Conservation (phyloP, 148 eudicot species). For the Nepenthes mirabilis region DNA sequence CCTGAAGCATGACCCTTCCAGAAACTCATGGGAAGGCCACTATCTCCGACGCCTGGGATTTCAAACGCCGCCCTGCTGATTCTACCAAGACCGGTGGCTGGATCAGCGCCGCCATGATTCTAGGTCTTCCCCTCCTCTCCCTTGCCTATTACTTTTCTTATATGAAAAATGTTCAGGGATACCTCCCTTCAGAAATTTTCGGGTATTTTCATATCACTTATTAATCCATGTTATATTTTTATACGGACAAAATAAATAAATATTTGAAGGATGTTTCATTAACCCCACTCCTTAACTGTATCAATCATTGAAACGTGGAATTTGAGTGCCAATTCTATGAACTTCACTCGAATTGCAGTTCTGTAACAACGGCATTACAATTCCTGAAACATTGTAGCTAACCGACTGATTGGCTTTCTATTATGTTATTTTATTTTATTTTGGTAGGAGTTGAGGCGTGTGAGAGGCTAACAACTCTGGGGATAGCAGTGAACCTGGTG, state of each 20-base stretch:
- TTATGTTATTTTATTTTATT: background rate
- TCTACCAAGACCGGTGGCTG: conserved; percentile 63
- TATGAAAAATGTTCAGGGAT: too few species aligned
- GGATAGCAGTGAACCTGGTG: conserved; percentile 85
- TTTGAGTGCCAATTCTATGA: too few species aligned
- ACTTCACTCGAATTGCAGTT: too few species aligned
- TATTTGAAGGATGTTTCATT: too few species aligned
- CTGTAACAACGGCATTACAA: too few species aligned
- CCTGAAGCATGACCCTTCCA: conserved; percentile 11
- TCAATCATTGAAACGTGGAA: too few species aligned
- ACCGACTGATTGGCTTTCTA: background rate
- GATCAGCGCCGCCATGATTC: conserved; percentile 57
- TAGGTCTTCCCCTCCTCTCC: conserved; percentile 27
- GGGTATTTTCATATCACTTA: too few species aligned
- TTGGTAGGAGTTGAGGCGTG: conserved; percentile 55
- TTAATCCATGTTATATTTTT: too few species aligned
- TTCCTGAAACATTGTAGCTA: background rate
- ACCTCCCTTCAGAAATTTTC: too few species aligned
- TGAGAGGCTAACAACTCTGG: conserved; percentile 78
- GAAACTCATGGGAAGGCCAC: conserved; percentile 4
- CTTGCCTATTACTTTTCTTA: background rate
- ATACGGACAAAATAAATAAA: too few species aligned
- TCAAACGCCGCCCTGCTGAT: conserved; percentile 48
- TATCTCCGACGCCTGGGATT: conserved; percentile 49
- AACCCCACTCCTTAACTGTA: too few species aligned